Evolutionary conservation across 192 early-diverging fungal genomes (phyloP).

Genomic region (Backusella circina): DNA sequence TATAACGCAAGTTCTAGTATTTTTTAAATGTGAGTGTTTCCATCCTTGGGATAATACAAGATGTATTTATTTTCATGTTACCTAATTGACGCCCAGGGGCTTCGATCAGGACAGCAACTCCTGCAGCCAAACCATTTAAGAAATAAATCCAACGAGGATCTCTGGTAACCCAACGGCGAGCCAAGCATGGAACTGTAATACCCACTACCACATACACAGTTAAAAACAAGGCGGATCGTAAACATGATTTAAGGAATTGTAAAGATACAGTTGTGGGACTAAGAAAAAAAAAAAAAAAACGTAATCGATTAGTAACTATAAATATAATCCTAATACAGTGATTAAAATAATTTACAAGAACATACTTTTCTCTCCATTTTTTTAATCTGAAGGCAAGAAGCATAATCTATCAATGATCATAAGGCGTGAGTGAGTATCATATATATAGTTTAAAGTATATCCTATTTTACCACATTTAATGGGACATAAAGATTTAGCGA

Average conservation of each 20-base stretch:
- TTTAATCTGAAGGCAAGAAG: conserved; percentile 37
- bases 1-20: conserved; percentile 80
- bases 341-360: not conserved
- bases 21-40: not conserved
- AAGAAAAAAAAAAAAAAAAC: not conserved
- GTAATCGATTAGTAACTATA: too few relatives aligned
- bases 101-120: conserved; percentile 56
- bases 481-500: conserved; percentile 59
- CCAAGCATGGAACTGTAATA: conserved; percentile 46
- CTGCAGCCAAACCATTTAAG: conserved; percentile 48
- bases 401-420: conserved; percentile 34
- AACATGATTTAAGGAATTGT: conserved; percentile 48
- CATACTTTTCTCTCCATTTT: conserved; percentile 27
- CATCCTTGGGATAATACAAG: not conserved
- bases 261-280: conserved; percentile 37
- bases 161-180: conserved; percentile 45
- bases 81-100: conserved; percentile 53
- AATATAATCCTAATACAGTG: not conserved
- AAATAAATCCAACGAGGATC: conserved; percentile 51
- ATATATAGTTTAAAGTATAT: not conserved
- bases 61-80: conserved; percentile 1
- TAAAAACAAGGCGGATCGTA: conserved; percentile 59
- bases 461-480: conserved; percentile 48
- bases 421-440: not conserved
- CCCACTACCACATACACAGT: conserved; percentile 46